These are phyloP conservation scores for Chlamydomonas reinhardtii DNA, from an alignment of 163 green algal species.

Conservation along the genomic window DNA sequence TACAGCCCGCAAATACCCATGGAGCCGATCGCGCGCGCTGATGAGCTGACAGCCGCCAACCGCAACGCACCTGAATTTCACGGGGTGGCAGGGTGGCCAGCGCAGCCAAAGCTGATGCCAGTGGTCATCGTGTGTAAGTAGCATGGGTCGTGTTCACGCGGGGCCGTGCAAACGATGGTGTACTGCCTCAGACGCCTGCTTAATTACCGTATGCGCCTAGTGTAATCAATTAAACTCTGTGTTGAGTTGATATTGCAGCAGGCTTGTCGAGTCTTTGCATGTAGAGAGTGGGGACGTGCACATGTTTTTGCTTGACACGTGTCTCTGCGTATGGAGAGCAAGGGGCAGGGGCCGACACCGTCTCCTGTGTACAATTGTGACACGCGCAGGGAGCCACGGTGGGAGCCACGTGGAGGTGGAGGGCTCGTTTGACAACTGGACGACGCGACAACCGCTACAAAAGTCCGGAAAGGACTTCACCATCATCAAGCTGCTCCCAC, in stretches of 20 bases:
- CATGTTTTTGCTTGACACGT: no score
- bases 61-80: constrained; percentile 67
- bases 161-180: no score
- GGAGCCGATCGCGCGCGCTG: constrained; percentile 52
- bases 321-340: no score
- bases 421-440: constrained; percentile 96
- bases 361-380: background rate
- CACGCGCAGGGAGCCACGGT: constrained; percentile 84
- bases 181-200: no score
- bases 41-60: constrained; percentile 36
- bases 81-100: constrained; percentile 78
- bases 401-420: constrained; percentile 91
- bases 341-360: no score
- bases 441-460: constrained; percentile 82
- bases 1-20: constrained; percentile 89
- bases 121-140: constrained; percentile 90
- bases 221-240: no score
- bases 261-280: no score
- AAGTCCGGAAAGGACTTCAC: constrained; percentile 90
- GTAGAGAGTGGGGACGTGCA: no score
- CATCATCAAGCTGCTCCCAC: constrained; percentile 94
- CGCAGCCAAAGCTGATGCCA: constrained; percentile 87
- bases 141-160: background rate
- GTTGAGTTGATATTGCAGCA: no score
- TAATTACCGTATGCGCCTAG: no score